Conservation (phyloP, 495 filamentous ascomycete species). For the Xylaria acuta region DNA sequence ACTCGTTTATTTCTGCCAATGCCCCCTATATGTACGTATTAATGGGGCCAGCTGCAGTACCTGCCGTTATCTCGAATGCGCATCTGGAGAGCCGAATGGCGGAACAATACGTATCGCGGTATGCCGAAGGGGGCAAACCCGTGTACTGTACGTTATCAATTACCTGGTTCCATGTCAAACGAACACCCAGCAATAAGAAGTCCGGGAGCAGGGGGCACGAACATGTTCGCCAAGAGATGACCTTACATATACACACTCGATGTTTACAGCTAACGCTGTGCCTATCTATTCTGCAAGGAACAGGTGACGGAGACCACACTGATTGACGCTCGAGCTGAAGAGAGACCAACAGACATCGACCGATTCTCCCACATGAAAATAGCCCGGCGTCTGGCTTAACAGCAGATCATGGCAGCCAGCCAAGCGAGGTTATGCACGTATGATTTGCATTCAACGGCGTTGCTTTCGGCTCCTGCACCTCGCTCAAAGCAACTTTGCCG, state of each 20-base stretch:
- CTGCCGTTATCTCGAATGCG: constrained; percentile 15
- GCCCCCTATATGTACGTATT: not conserved
- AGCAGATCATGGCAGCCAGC: constrained; percentile 7
- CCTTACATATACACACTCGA: not conserved
- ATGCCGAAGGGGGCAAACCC: constrained; percentile 10
- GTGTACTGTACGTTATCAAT: constrained; percentile 19
- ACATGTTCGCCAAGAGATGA: constrained; percentile 11
- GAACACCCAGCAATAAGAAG: not conserved
- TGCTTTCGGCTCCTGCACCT: constrained; percentile 4
- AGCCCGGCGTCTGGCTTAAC: not conserved
- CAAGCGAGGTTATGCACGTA: constrained; percentile 16
- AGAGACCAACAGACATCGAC: constrained; percentile 1
- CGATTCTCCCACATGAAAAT: constrained; percentile 11
- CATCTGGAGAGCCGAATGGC: not conserved
- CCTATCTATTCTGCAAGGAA: constrained; percentile 10
- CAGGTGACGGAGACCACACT: not conserved
- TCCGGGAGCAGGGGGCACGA: not conserved
- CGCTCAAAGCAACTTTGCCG: not conserved
- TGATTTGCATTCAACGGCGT: constrained; percentile 14
- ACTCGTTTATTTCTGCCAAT: constrained; percentile 9
- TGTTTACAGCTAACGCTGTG: not conserved
- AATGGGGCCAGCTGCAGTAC: not conserved
- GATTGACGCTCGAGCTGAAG: not conserved
- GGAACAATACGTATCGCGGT: constrained; percentile 1
- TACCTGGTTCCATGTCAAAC: not conserved